Base-by-base conservation (phyloP, 2,329 filamentous ascomycete species). In the Scorias spongiosa region DNA sequence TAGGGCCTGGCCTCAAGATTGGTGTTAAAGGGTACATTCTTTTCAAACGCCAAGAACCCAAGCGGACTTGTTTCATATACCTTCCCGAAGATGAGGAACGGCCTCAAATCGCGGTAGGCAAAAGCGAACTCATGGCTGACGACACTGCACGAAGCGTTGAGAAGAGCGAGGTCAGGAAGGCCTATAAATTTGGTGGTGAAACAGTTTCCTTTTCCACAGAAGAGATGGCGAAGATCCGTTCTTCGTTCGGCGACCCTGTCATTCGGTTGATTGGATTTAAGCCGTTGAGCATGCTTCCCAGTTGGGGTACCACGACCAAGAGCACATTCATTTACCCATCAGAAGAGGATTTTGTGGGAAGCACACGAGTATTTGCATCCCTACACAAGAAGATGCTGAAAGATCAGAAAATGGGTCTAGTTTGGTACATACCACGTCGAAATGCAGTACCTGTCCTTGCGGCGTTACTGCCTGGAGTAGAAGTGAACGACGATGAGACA, bases 221-320 rank as follows among this genome's bases (percentile, higher is more conserved):
- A 29, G 89, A 98, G 60, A 78, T 89, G 47, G 81, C 80, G 46
- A 67, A 74, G 15, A 71, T 98, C 46, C 80, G 80, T 48, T 69
- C 84, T 51, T 36, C 32, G 12, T 94, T 94, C 54, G 89, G 88
- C 2, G 72, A 82, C 1, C 84, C 86, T 0, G 70, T 84, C 10
- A 82, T 98, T 45, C 80, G 87, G 5, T 82, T 98, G 51, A 82
- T 98, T 45, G 91, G 91, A 5, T 98, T 98, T 72, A 98, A 96
- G 59, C 78, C 85, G 6, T 69, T 84, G 26, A 76, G 75, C 1
- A 67, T 76, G 54, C 68, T 95, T 1, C 83, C 84, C 0, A 70
- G 81, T 14, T 95, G 89, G 87, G 84, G 86, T 1, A 87, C 84
- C 29, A 71, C 84, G 41, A 85, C 84, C 57, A 87, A 88, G 54